Evolutionary conservation across 371 early-diverging fungal species (phyloP), one percentile per base, ranked within the genome.

Genomic region (Nematocida minor): DNA sequence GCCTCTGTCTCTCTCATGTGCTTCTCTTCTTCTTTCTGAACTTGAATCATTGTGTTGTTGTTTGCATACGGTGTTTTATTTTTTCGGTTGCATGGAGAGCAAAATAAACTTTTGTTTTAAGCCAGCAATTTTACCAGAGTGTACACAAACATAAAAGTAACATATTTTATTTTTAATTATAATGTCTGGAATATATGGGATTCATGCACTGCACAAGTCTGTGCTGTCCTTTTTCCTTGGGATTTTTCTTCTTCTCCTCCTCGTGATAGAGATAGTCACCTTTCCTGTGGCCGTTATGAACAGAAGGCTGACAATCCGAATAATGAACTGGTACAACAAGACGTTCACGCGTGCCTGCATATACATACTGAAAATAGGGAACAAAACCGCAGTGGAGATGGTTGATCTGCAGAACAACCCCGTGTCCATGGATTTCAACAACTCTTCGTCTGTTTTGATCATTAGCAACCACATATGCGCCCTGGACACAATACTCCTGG

Each of bases 391-490:
- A 25, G 18, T 67, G 16, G 25, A 49, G 18, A 22, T 67, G 9
- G 7, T 18, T 7, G 57, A 27, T 46, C 14, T 18, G 44, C 11
- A 63, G 14, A 14, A 41, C 6, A 27, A 41, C 9, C 64, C 9
- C 27, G 7, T 11, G 22, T 22, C 1, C 27, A 22, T 22, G 27
- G n/a, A 20, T 20, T 7, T 20, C 22, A 11, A 32, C 32, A 27
- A 31, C 4, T 11, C 32, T 20, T 25, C 16, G 25, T 70, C 71
- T 7, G 11, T 29, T 55, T 27, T 79, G n/a, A 67, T 85, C 4
- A 49, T 85, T 22, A 67, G 79, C 27, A 85, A 85, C 53, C 86
- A 85, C 68, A 49, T 83, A 18, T 80, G 80, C 53, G 67, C 86
- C 20, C 31, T 80, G 14, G 86, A 85, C 63, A 83, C 82, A 51